Base-by-base conservation (phyloP, 305 asterid species). In the Solanum hybrid region DNA sequence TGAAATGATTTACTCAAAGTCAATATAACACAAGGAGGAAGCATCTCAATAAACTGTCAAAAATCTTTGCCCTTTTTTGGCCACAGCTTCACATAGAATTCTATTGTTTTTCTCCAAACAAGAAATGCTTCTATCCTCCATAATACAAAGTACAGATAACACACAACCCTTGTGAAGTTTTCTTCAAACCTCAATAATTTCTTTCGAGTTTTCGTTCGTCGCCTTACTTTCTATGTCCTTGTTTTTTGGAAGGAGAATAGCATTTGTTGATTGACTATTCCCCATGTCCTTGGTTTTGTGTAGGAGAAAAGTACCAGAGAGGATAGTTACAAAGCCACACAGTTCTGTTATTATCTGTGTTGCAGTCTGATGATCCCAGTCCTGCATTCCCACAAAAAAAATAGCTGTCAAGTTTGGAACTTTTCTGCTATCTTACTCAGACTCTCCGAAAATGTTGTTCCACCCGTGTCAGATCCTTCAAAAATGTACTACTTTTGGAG, bases 281-380 rank as follows among this genome's bases (percentile, higher is more conserved):
- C 97, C 99, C 98, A 97, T 91, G 89, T 97, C 98, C 90, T 88
- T 94, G 6, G 99, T 97, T 91, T 95, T 96, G 93, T 97, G 99
- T 6, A 97, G 96, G 81, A 97, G 97, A 90, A 96, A 97, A 71
- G 97, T 95, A 71, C 99, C 99, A n/a, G 95, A 90, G 5, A 97
- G 91, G 86, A 97, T 96, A 8, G 97, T 94, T 87, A 95, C 93
- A 69, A 97, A 97, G 29, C 99, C 99, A 86, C 97, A 95, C 2
- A 95, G 81, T 89, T 94, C 99, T 7, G 96, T 92, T 17, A 93
- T 89, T 51, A 97, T 95, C 89, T 94, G 94, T 37, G 97, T 85
- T 24, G 93, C 93, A 66, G 89, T 91, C 88, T 97, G 97, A 79
- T 91, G 89, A 86, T 92, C 93, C 96, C 96, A 96, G 78, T 97